Conservation (phyloP, 2,329 filamentous ascomycete species). For the Fusarium heterosporum region DNA sequence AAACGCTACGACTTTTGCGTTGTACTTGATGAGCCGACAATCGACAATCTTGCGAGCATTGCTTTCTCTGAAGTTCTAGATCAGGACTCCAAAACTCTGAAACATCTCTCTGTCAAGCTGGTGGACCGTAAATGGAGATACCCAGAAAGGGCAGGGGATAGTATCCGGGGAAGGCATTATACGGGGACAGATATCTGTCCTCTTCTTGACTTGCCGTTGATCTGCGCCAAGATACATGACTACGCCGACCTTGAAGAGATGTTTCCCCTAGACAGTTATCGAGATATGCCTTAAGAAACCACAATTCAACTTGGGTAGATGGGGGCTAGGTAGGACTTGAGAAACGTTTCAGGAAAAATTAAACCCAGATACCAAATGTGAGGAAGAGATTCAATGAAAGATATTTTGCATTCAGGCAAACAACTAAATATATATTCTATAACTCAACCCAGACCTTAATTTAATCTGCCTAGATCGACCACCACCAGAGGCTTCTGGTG, state of each 20-base stretch:
- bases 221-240: conserved; percentile 1
- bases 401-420: conserved; percentile 1
- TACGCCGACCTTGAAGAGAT: conserved; percentile 6
- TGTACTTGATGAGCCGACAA: conserved; percentile 5
- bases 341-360: not conserved
- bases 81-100: not conserved
- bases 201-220: conserved; percentile 13
- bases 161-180: conserved; percentile 2
- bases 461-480: conserved; percentile 8
- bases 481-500: conserved; percentile 4
- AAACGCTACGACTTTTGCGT: conserved; percentile 15
- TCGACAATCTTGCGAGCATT: not conserved
- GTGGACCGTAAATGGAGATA: conserved; percentile 20
- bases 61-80: not conserved
- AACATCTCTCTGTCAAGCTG: conserved; percentile 8
- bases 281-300: conserved; percentile 1
- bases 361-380: not conserved
- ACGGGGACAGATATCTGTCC: conserved; percentile 14
- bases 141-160: conserved; percentile 1
- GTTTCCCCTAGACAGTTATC: conserved; percentile 4
- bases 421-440: conserved; percentile 8
- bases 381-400: conserved; percentile 4
- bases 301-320: conserved; percentile 1
- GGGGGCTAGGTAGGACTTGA: not conserved
- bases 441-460: conserved; percentile 8